These are phyloP conservation scores for Pisolithus thermaeus DNA, from an alignment of 1,284 basidiomycete genomes.

Conservation along the genomic window DNA sequence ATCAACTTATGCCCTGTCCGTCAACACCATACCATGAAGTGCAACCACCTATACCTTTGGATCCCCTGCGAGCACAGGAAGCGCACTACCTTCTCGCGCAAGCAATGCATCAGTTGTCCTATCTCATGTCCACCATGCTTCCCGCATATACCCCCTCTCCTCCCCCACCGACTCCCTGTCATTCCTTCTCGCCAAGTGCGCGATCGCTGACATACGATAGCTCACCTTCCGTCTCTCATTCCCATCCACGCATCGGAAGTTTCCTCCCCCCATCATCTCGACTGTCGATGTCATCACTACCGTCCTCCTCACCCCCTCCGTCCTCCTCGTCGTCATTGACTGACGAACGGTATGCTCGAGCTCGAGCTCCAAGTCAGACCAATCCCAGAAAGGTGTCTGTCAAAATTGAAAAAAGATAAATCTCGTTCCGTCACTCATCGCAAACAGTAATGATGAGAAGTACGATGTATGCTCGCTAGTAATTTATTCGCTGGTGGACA, in stretches of 20 bases:
- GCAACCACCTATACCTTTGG: slow-evolving; percentile 15
- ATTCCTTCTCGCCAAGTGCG: slow-evolving; percentile 12
- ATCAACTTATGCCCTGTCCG: neutral
- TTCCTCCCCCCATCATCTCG: slow-evolving; percentile 17
- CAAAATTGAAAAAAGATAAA: slow-evolving; percentile 17
- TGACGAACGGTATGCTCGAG: slow-evolving; percentile 14
- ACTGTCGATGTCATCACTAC: slow-evolving; percentile 11
- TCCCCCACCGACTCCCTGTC: neutral
- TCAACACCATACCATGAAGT: slow-evolving; percentile 1
- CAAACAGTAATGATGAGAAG: neutral
- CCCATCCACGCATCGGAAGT: neutral
- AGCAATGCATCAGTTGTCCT: slow-evolving; percentile 30
- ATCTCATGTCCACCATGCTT: slow-evolving; percentile 24
- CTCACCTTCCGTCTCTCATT: neutral
- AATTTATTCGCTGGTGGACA: neutral
- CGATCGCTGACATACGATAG: neutral
- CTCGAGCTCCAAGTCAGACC: slow-evolving; percentile 20
- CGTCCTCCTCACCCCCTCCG: slow-evolving; percentile 19
- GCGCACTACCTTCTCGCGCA: slow-evolving; percentile 27
- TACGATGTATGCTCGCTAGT: neutral
- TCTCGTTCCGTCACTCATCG: neutral
- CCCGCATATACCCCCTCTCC: slow-evolving; percentile 15
- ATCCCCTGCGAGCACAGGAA: slow-evolving; percentile 26
- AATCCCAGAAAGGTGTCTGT: slow-evolving; percentile 28
- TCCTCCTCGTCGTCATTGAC: slow-evolving; percentile 12